Percentiles rank a stretch among this genome's conserved stretches.
Conservation (phyloP, 441 rosid genomes). For the Syzygium malaccense region DNA sequence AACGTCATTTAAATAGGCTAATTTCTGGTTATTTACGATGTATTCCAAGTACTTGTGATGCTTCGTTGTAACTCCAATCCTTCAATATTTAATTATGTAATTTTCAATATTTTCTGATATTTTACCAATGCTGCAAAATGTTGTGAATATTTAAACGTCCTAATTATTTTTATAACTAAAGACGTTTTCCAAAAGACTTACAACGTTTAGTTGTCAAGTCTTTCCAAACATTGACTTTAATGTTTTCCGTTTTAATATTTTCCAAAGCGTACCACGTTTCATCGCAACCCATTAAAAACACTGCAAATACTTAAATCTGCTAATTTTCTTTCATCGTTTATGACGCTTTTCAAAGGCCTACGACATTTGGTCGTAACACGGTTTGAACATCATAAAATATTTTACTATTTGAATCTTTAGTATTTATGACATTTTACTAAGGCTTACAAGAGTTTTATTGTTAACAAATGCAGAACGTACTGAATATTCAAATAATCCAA, state of each 20-base stretch:
- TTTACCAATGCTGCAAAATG: background rate
- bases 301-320: background rate
- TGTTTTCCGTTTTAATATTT: background rate
- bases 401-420: background rate
- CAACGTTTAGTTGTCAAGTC: background rate
- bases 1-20: background rate
- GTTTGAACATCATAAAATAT: background rate
- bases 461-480: background rate
- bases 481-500: background rate
- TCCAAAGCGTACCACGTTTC: background rate
- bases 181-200: background rate
- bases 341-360: background rate
- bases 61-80: background rate
- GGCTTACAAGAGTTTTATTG: background rate
- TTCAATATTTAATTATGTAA: background rate
- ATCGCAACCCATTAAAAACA: background rate
- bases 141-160: background rate
- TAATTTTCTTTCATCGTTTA: background rate
- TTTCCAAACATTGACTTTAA: background rate
- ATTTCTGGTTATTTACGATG: background rate
- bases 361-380: background rate
- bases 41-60: background rate
- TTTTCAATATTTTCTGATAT: background rate
- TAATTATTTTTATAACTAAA: background rate
- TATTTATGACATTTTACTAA: background rate